Evolutionary conservation across 1,284 basidiomycete species (phyloP), one percentile per base, ranked within the genome.

Genomic region (Leccinum pachyderme): DNA sequence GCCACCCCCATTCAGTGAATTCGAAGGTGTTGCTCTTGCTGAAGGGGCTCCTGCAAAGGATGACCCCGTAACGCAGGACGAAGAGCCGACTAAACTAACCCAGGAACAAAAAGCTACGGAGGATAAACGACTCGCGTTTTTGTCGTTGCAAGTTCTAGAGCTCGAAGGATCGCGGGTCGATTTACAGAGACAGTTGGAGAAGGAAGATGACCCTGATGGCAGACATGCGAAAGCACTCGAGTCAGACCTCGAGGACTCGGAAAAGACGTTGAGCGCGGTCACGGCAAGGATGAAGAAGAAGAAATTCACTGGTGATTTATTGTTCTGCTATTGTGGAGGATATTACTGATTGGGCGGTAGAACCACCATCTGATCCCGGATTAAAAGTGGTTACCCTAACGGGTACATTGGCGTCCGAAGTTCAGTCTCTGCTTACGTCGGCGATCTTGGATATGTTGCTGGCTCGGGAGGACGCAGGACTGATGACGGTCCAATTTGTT

Each of bases 1-100:
- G 9, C 70, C 70, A 2, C 70, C 67, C 13, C 60, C 69, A 2
- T 71, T 67, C 18, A 61, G 32, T 5, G 64, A 67, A 39, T 55
- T 67, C 7, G 57, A 32, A n/a, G 59, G 57, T 15, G 53, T 52
- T 33, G 49, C 18, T 18, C 18, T 43, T 48, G 55, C 47, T 49
- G 61, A 45, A 18, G 63, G 52, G 7, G 53, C 44, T 13, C 47
- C 50, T n/a, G 22, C 37, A 18, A 47, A 32, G 8, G 46, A 53
- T 33, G 68, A 62, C 12, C 47, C 53, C 1, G 33, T 58, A 3
- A 59, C 60, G 18, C 65, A 68, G 32, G 68, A 61, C 6, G 59
- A 71, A 32, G 37, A 7, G 4, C 52, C 55, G 7, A 67, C 57
- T 4, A 56, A 60, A 24, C 63, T 72, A 39, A 70, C 59, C 0